Percentiles rank a stretch among this genome's conserved stretches.
These are phyloP conservation scores for Pythium brassicae DNA, from an alignment of 352 stramenopile genomes.

Conservation along the genomic window DNA sequence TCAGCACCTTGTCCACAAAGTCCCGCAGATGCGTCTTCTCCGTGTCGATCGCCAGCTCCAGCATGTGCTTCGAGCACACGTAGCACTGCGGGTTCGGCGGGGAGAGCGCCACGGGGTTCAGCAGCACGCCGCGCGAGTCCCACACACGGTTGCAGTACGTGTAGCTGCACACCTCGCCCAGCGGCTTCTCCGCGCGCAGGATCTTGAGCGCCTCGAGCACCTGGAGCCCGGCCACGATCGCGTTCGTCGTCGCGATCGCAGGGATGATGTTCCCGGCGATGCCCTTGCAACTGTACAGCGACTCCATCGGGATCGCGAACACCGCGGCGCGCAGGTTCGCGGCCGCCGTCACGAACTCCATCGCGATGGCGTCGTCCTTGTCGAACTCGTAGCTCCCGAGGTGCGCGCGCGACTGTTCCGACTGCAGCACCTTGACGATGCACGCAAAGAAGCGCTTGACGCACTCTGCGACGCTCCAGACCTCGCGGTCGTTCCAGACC, in stretches of 20 bases:
- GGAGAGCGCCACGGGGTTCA: slow-evolving; percentile 88
- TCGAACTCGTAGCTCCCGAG: slow-evolving; percentile 92
- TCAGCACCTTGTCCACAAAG: slow-evolving; percentile 79
- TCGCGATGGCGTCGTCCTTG: slow-evolving; percentile 96
- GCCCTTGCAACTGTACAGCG: slow-evolving; percentile 93
- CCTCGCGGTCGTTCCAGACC: slow-evolving; percentile 68
- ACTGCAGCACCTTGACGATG: slow-evolving; percentile 59
- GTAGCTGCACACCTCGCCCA: slow-evolving; percentile 87
- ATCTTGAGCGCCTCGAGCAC: slow-evolving; percentile 85
- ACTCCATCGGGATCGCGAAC: slow-evolving; percentile 80
- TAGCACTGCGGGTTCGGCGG: slow-evolving; percentile 94
- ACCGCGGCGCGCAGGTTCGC: slow-evolving; percentile 94
- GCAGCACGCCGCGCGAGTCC: slow-evolving; percentile 88
- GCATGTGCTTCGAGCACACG: slow-evolving; percentile 92
- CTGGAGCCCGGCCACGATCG: slow-evolving; percentile 96
- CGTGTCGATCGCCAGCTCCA: slow-evolving; percentile 90
- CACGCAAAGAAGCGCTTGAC: slow-evolving; percentile 81
- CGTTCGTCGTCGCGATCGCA: slow-evolving; percentile 99
- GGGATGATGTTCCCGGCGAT: slow-evolving; percentile 99
- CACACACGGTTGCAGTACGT: slow-evolving; percentile 92
- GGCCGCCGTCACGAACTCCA: slow-evolving; percentile 97
- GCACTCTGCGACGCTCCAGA: slow-evolving; percentile 89
- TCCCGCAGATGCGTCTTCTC: slow-evolving; percentile 76
- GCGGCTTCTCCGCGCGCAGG: slow-evolving; percentile 48
- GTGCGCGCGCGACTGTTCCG: slow-evolving; percentile 41